These are phyloP conservation scores for Pleurotus pulmonarius DNA, from an alignment of 768 basidiomycete species.

Conservation along the genomic window DNA sequence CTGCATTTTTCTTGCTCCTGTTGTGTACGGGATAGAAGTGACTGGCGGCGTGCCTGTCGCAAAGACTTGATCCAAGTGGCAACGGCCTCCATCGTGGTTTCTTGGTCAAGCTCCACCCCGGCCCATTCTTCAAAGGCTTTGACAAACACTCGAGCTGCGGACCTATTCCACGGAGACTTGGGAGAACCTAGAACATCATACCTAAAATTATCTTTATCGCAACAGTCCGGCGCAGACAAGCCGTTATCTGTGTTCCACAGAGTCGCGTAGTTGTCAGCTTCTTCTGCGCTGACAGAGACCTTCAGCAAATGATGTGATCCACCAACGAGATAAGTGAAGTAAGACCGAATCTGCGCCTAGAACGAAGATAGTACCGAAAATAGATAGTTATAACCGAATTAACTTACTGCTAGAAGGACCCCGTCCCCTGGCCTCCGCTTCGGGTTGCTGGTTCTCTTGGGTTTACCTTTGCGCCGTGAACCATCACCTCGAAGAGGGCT, in stretches of 20 bases:
- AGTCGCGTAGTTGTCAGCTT: neutral
- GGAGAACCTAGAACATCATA: slow-evolving; percentile 5
- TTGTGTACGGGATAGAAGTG: neutral
- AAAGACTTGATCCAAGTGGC: neutral
- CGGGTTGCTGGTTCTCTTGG: neutral
- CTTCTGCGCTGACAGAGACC: neutral
- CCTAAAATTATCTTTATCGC: neutral
- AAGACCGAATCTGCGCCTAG: neutral
- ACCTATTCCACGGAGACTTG: slow-evolving; percentile 4
- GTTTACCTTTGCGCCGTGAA: neutral
- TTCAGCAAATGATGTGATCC: neutral
- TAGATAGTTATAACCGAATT: neutral
- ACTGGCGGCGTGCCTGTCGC: neutral
- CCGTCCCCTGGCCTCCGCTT: neutral
- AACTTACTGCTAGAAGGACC: neutral
- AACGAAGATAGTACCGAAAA: neutral
- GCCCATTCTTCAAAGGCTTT: neutral
- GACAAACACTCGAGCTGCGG: slow-evolving; percentile 2
- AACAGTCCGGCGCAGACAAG: neutral
- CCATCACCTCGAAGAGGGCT: too few relatives aligned
- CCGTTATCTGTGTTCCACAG: slow-evolving; percentile 1
- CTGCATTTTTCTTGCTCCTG: too few relatives aligned
- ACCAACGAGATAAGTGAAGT: neutral
- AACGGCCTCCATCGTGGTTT: too few relatives aligned
- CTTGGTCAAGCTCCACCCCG: neutral